Evolutionary conservation across 176 grass and related monocot genomes (phyloP), one percentile per base, ranked within the genome.

Genomic region (Eremochloa ophiuroides): DNA sequence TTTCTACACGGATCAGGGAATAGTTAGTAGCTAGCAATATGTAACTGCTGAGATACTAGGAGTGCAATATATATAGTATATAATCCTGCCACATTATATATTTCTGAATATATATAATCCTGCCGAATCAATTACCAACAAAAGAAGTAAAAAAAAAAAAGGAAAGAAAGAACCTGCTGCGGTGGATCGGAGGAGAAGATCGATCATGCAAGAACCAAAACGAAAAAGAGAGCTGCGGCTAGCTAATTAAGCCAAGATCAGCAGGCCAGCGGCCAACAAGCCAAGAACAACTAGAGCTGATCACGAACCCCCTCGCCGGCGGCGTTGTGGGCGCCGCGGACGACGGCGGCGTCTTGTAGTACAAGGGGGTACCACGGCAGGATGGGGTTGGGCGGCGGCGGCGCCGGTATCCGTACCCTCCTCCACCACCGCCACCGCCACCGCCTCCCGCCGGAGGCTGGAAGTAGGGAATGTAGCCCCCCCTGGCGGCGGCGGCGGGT

Each of bases 361-460:
- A 94, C 94, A 92, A 97, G 0, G 94, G 94, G 91, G 78, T 84
- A 97, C 87, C 89, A 97, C 26, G 94, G 94, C 72, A 94, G n/a
- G 31, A 94, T 90, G 3, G 85, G 89, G 80, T 97, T 88, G 0
- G 94, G 94, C 17, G 94, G 94, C 2, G 94, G 94, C 5, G 92
- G 94, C 30, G 77, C 75, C 2, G 53, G 42, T 46, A 82, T 14
- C 27, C 69, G 44, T 6, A 62, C 26, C 59, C 58, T 3, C 74
- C 80, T 0, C 67, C 76, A 0, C 78, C 77, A 0, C 63, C 82
- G 2, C 58, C 71, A 1, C 51, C 40, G 0, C 37, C 66, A 1
- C 35, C 69, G 1, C 72, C 71, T 11, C 6, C 73, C 50, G 93
- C 34, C 5, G 34, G 93, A n/a, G 87, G 85, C 61, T 89, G 74